These are phyloP conservation scores for Hysterangium stoloniferum DNA, from an alignment of 768 basidiomycete genomes.

Conservation along the genomic window DNA sequence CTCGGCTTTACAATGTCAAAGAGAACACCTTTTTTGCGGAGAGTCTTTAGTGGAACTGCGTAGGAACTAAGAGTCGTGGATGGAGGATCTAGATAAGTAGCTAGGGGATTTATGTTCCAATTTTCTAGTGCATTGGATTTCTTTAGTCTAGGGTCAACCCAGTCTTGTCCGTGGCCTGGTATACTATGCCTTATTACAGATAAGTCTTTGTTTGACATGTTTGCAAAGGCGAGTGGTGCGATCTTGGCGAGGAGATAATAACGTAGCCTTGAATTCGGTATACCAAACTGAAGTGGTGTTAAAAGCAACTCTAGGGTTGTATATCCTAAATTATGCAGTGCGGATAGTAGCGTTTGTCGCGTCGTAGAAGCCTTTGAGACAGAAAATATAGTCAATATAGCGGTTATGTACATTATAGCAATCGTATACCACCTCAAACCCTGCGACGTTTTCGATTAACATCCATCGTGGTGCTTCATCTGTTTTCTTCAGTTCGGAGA, in stretches of 20 bases:
- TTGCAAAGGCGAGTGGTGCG: conserved; percentile 31
- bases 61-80: conserved; percentile 17
- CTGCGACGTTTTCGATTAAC: conserved; percentile 75
- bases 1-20: conserved; percentile 75
- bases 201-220: background rate
- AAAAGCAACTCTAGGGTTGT: conserved; percentile 52
- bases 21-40: conserved; percentile 63
- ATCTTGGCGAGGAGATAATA: conserved; percentile 72
- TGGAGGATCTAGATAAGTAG: background rate
- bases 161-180: conserved; percentile 37
- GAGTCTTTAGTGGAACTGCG: conserved; percentile 50
- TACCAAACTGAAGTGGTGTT: conserved; percentile 70
- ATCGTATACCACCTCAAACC: conserved; percentile 54
- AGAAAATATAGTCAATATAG: background rate
- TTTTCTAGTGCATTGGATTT: background rate
- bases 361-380: conserved; percentile 53
- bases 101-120: background rate
- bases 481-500: conserved; percentile 46
- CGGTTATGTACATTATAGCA: conserved; percentile 13
- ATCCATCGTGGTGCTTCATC: conserved; percentile 47
- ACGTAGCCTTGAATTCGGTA: conserved; percentile 75
- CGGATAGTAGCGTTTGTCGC: conserved; percentile 44
- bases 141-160: conserved; percentile 27
- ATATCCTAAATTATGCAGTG: conserved; percentile 50
- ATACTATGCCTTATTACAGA: conserved; percentile 42